Percentiles rank a stretch among this genome's conserved stretches.
Conservation (phyloP, 1,284 basidiomycete species). For the Phlebopus sp. region DNA sequence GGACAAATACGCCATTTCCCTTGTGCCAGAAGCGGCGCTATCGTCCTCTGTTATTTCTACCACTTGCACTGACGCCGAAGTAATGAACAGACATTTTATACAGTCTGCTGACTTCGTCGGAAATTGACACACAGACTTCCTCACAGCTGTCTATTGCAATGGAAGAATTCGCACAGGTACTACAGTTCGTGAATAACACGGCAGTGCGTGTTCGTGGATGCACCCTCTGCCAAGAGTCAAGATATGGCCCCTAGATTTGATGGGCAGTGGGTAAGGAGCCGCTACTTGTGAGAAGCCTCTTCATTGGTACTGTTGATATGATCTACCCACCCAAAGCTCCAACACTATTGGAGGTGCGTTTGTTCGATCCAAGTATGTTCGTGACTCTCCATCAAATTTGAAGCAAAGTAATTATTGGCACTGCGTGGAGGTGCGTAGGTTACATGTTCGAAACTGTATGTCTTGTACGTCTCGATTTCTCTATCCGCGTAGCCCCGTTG, state of each 20-base stretch:
- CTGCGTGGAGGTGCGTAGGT: constrained; percentile 6
- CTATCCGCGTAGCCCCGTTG: constrained; percentile 11
- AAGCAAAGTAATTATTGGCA: constrained; percentile 3
- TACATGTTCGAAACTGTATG: constrained; percentile 23
- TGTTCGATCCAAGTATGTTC: constrained; percentile 7
- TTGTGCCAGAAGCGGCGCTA: not conserved
- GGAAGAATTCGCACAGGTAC: too few species aligned
- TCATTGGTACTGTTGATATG: not conserved
- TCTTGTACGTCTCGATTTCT: constrained; percentile 4
- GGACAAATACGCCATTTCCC: constrained; percentile 26
- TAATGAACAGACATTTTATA: not conserved
- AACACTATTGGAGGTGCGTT: constrained; percentile 8
- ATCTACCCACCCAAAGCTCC: not conserved
- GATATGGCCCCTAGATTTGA: constrained; percentile 1
- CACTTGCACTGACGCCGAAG: not conserved
- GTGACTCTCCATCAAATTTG: constrained; percentile 15
- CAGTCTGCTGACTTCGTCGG: too few species aligned
- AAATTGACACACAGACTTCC: too few species aligned
- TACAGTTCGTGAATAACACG: too few species aligned
- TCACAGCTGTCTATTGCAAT: too few species aligned
- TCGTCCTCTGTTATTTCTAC: not conserved
- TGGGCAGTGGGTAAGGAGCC: constrained; percentile 1
- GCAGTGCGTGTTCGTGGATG: not conserved
- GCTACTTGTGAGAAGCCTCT: not conserved
- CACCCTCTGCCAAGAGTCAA: not conserved